Percentiles rank a stretch among this genome's conserved stretches.
Evolutionary conservation across 768 basidiomycete genomes (phyloP).

Genomic region (Termitomyces sp.): DNA sequence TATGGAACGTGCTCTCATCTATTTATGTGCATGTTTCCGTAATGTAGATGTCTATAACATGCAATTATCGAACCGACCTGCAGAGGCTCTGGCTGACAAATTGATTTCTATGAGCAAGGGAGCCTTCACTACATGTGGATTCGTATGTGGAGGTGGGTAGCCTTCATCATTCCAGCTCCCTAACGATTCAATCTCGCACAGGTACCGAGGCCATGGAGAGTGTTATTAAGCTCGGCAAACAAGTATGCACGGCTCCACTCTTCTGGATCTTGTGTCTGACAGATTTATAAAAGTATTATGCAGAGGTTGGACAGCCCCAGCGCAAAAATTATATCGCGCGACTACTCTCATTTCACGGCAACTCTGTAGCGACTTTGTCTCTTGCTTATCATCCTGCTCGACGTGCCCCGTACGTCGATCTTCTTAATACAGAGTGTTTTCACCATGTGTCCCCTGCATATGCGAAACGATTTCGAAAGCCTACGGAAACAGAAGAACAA

Average conservation of each 20-base stretch:
- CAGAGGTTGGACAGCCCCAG: conserved; percentile 61
- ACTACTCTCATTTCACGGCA: conserved; percentile 79
- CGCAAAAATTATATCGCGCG: conserved; percentile 78
- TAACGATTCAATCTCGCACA: conserved; percentile 18
- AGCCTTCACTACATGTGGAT: conserved; percentile 66
- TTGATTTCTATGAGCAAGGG: conserved; percentile 64
- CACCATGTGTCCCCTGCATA: conserved; percentile 89
- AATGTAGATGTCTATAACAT: conserved; percentile 77
- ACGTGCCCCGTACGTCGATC: conserved; percentile 60
- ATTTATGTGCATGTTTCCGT: neutral
- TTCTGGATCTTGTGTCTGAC: neutral
- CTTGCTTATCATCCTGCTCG: conserved; percentile 62
- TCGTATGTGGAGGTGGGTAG: conserved; percentile 65
- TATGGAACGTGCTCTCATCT: neutral
- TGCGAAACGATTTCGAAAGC: conserved; percentile 67
- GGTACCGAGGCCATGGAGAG: conserved; percentile 90
- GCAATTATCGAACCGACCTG: conserved; percentile 76
- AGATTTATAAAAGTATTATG: conserved; percentile 47
- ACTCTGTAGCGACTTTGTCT: conserved; percentile 67
- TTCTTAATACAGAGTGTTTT: conserved; percentile 61
- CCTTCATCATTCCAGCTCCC: neutral
- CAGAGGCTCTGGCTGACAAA: conserved; percentile 69
- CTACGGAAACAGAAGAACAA: conserved; percentile 68
- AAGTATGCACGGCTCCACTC: conserved; percentile 35
- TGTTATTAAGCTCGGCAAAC: conserved; percentile 76